Evolutionary conservation across 805 yeast species (phyloP).

Genomic region (Nakazawaea laoshanensis): DNA sequence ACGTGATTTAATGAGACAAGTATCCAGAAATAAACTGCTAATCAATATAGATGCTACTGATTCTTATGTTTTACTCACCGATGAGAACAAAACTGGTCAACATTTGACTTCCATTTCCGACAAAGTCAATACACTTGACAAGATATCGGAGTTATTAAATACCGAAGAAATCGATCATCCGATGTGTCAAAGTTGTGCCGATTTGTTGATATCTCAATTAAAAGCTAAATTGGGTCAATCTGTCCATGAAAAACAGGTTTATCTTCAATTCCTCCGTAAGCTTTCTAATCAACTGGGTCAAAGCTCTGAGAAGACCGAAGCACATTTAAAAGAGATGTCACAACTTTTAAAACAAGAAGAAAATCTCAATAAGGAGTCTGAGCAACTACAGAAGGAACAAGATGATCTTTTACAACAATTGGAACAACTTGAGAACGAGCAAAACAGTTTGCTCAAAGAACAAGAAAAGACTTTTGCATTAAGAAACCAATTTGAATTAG

Average conservation of each 20-base stretch:
- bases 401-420: slow-evolving; percentile 41
- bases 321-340: slow-evolving; percentile 37
- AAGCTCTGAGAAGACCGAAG: slow-evolving; percentile 29
- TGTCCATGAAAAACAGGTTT: slow-evolving; percentile 70
- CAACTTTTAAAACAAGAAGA: slow-evolving; percentile 31
- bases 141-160: slow-evolving; percentile 65
- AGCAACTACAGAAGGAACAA: slow-evolving; percentile 33
- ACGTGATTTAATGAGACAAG: too few species aligned
- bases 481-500: slow-evolving; percentile 50
- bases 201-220: slow-evolving; percentile 51
- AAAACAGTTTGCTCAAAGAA: slow-evolving; percentile 27
- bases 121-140: slow-evolving; percentile 44
- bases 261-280: slow-evolving; percentile 63
- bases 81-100: slow-evolving; percentile 24
- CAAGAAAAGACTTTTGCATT: slow-evolving; percentile 36
- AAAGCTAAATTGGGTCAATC: slow-evolving; percentile 64
- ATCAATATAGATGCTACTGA: slow-evolving; percentile 12
- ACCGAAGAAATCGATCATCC: slow-evolving; percentile 75
- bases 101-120: slow-evolving; percentile 31
- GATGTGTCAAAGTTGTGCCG: slow-evolving; percentile 81
- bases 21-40: slow-evolving; percentile 1
- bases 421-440: slow-evolving; percentile 30
- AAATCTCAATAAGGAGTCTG: slow-evolving; percentile 27
- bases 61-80: slow-evolving; percentile 21
- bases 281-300: slow-evolving; percentile 50